Conservation (phyloP, 495 filamentous ascomycete genomes). For the Penicillium chermesinum region DNA sequence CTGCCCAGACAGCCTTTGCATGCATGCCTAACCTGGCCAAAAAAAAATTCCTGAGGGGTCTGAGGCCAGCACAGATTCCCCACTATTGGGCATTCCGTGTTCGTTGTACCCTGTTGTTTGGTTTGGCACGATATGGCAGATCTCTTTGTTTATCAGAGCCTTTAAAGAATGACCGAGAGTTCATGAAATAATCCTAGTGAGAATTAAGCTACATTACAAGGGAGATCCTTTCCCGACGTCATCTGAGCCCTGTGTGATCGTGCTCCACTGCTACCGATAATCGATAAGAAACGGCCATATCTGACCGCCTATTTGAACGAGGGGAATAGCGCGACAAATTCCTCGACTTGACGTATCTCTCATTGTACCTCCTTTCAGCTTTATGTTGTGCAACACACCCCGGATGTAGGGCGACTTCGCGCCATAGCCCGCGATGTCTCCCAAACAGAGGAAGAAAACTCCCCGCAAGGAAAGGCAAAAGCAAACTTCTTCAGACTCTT, state of each 20-base stretch:
- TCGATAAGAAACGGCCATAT: background rate
- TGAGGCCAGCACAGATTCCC: background rate
- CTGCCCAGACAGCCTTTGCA: too few relatives aligned
- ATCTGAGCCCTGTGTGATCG: conserved; percentile 6
- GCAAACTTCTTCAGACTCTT: conserved; percentile 25
- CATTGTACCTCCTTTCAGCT: conserved; percentile 3
- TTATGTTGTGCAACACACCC: conserved; percentile 17
- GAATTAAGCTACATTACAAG: background rate
- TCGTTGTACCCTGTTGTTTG: background rate
- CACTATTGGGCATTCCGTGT: background rate
- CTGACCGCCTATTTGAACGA: conserved; percentile 23
- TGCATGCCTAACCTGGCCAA: background rate
- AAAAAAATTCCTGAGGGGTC: background rate
- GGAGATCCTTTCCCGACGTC: conserved; percentile 8
- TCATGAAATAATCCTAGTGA: background rate
- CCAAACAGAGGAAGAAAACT: conserved; percentile 43
- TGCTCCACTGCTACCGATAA: conserved; percentile 12
- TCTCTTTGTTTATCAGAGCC: background rate
- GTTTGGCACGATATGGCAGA: background rate
- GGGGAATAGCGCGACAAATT: background rate
- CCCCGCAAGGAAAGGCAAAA: conserved; percentile 33
- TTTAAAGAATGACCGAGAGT: background rate
- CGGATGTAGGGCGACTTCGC: conserved; percentile 31
- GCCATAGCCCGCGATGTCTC: conserved; percentile 45
- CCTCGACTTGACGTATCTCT: conserved; percentile 6